A percentile compares a stretch with the other conserved stretches of the same genome.
Conservation (phyloP, 2,329 filamentous ascomycete genomes). For the Sporothrix schenckii region DNA sequence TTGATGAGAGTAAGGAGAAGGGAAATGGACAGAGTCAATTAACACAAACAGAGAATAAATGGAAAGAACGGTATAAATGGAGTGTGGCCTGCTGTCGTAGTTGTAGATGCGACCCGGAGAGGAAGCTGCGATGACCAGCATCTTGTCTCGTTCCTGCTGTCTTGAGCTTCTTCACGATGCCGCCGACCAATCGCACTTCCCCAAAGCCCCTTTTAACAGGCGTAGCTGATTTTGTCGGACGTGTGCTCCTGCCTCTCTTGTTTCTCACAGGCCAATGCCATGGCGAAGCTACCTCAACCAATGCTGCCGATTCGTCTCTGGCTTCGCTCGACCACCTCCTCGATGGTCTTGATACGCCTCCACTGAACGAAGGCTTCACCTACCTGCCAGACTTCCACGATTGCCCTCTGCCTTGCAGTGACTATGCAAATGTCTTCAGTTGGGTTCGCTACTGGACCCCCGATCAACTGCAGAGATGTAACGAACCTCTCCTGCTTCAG, state of each 20-base stretch:
- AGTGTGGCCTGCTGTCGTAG: not conserved
- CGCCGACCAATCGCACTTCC: not conserved
- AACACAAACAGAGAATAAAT: no score
- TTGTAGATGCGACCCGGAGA: not conserved
- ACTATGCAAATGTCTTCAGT: slow-evolving; percentile 18
- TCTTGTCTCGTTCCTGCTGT: not conserved
- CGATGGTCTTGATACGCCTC: slow-evolving; percentile 13
- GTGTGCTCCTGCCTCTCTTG: not conserved
- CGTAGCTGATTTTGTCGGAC: not conserved
- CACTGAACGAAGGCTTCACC: slow-evolving; percentile 18
- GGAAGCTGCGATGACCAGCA: slow-evolving; percentile 9
- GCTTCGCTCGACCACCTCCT: slow-evolving; percentile 19
- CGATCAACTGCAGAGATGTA: slow-evolving; percentile 5
- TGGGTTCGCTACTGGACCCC: slow-evolving; percentile 22
- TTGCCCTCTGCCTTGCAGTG: slow-evolving; percentile 14
- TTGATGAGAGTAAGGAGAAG: not conserved
- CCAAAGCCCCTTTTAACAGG: slow-evolving; percentile 6
- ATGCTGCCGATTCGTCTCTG: not conserved
- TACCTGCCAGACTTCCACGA: slow-evolving; percentile 12
- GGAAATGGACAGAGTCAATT: no score
- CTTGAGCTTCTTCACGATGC: slow-evolving; percentile 5
- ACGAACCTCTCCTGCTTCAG: slow-evolving; percentile 3
- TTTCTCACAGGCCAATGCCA: not conserved
- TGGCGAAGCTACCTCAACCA: not conserved
- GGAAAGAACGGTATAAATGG: not conserved